Percentiles rank a stretch among this genome's conserved stretches.
Evolutionary conservation across 2,329 filamentous ascomycete genomes (phyloP).

Genomic region (Colletotrichum truncatum): DNA sequence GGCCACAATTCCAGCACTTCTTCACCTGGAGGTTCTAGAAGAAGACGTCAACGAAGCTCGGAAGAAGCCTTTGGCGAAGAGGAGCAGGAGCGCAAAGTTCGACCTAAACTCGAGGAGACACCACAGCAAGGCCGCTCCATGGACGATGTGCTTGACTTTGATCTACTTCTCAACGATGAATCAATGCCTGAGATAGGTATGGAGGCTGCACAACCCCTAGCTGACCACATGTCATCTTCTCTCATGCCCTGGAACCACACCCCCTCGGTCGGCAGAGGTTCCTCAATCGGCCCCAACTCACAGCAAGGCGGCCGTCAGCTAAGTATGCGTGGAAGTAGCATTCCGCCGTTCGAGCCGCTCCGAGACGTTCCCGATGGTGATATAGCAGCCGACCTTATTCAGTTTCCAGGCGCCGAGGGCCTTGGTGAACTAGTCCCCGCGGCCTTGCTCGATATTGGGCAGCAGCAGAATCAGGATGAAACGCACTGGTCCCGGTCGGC

Average conservation of each 20-base stretch:
- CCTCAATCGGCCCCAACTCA: constrained; percentile 13
- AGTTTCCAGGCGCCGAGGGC: constrained; percentile 39
- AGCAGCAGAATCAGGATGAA: constrained; percentile 31
- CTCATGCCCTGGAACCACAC: constrained; percentile 62
- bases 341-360: constrained; percentile 55
- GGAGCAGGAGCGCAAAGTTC: constrained; percentile 46
- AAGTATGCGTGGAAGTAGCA: constrained; percentile 49
- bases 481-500: constrained; percentile 43
- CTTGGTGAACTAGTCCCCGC: constrained; percentile 37
- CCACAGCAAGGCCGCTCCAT: constrained; percentile 14
- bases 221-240: constrained; percentile 69
- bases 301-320: constrained; percentile 33
- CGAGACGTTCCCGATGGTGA: constrained; percentile 47
- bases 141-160: constrained; percentile 35
- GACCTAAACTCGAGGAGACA: constrained; percentile 41
- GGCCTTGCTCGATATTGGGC: constrained; percentile 7
- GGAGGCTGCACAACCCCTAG: constrained; percentile 71
- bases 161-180: constrained; percentile 47
- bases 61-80: constrained; percentile 54
- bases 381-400: constrained; percentile 44
- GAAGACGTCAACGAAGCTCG: constrained; percentile 51
- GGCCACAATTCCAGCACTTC: constrained; percentile 3
- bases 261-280: constrained; percentile 22
- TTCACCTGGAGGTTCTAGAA: too few relatives aligned
- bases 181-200: constrained; percentile 72